These are phyloP conservation scores for Pleurotus djamor DNA, from an alignment of 768 basidiomycete species.

Conservation along the genomic window DNA sequence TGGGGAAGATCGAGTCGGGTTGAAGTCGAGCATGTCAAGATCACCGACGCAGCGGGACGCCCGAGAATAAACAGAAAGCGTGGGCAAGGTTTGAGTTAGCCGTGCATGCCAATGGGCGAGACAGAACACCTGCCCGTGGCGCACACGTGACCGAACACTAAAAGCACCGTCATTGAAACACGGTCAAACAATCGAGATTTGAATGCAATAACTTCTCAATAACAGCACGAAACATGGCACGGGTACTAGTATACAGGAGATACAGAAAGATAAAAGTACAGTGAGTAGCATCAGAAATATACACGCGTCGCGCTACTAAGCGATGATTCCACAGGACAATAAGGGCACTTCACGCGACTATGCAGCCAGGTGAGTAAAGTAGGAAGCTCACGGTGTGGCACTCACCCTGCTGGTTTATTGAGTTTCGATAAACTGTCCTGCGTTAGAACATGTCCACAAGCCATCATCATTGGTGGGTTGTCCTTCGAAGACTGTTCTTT, in stretches of 20 bases:
- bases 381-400: neutral
- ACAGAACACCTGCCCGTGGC: too few relatives aligned
- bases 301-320: slow-evolving; percentile 57
- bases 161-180: too few relatives aligned
- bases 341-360: slow-evolving; percentile 95
- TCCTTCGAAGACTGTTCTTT: slow-evolving; percentile 93
- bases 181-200: too few relatives aligned
- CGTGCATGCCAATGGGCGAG: too few relatives aligned
- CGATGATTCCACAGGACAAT: slow-evolving; percentile 84
- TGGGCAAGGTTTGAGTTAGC: too few relatives aligned
- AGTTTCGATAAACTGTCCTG: slow-evolving; percentile 90
- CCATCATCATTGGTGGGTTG: slow-evolving; percentile 98
- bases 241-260: too few relatives aligned
- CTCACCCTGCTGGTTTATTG: slow-evolving; percentile 76
- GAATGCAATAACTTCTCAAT: too few relatives aligned
- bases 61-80: neutral
- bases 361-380: slow-evolving; percentile 7
- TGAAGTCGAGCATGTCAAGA: slow-evolving; percentile 6
- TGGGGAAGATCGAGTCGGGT: slow-evolving; percentile 10
- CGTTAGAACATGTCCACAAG: slow-evolving; percentile 93
- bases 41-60: neutral
- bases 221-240: too few relatives aligned
- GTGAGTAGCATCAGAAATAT: slow-evolving; percentile 45
- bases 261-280: too few relatives aligned
- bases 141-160: too few relatives aligned